Base-by-base conservation (phyloP, 176 grass and related monocot species). In the Oryza officinalis region DNA sequence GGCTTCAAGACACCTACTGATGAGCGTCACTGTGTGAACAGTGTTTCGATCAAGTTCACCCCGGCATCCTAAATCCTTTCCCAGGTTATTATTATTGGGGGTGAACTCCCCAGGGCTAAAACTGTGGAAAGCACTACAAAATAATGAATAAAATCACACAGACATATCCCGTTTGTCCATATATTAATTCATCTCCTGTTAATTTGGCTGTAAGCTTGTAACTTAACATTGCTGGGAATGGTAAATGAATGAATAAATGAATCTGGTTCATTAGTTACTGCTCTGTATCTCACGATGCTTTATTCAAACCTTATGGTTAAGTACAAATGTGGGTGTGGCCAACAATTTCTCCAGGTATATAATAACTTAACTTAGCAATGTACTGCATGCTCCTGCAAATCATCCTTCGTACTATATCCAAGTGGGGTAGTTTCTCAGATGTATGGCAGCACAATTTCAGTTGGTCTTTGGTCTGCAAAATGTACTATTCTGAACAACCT, bases 1-100 rank as follows among this genome's bases (percentile, higher is more conserved):
- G 94, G 94, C n/a, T 97, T 97, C 69, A 90, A 79, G 49, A 97
- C 91, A n/a, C 94, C 94, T 30, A 94, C 89, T 0, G 91, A 97
- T n/a, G 91, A 94, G 54, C 94, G 94, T 75, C 94, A 97, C 84
- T 97, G 94, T 15, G 94, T 97, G 41, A 97, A 97, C 70, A 97
- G 94, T 38, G 81, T 94, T 30, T 97, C 94, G 0, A 38, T 97
- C 78, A 97, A 97, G 84, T 97, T 97, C 2, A 47, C 87, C 66
- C 74, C 89, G 65, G 27, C 78, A 13, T 83, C 88, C 31, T 86
- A 67, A 86, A 73, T 26, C 32, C 27, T 17, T 57, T 60, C 47
- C 33, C 8, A 40, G 27, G 31, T 66, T 8, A 46, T 13, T 46
- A 22, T 66, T 12, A 46, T 14, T 46, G 27, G 77, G 0, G 76